Conservation (phyloP, 2,329 filamentous ascomycete species). For the Colletotrichum tabaci region DNA sequence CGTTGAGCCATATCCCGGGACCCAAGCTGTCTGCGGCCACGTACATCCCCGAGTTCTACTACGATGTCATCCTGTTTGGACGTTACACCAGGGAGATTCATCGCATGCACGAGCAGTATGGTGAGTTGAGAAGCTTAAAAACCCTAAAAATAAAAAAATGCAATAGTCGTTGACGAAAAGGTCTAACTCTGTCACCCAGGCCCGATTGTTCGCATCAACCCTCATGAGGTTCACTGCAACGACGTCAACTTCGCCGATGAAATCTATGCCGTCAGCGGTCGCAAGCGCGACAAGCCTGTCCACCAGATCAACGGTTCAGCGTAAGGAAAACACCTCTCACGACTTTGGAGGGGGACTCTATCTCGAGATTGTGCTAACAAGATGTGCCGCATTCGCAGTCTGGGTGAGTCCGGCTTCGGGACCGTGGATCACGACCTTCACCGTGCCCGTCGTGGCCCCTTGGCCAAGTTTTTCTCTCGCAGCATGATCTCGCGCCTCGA, state of each 20-base stretch:
- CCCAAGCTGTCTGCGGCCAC: slow-evolving; percentile 54
- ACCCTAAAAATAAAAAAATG: too few relatives aligned
- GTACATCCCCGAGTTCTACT: slow-evolving; percentile 56
- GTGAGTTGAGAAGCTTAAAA: slow-evolving; percentile 40
- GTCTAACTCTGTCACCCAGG: slow-evolving; percentile 43
- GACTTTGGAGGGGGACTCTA: too few relatives aligned
- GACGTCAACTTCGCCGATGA: slow-evolving; percentile 55
- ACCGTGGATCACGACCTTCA: slow-evolving; percentile 49
- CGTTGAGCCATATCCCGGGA: slow-evolving; percentile 55
- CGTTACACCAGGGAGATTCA: slow-evolving; percentile 53
- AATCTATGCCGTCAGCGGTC: slow-evolving; percentile 51
- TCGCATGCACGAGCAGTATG: slow-evolving; percentile 56
- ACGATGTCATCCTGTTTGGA: slow-evolving; percentile 54
- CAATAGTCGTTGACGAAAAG: neutral
- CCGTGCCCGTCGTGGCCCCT: slow-evolving; percentile 46
- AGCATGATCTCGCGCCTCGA: slow-evolving; percentile 51
- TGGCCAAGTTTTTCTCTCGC: slow-evolving; percentile 52
- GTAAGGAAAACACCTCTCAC: slow-evolving; percentile 7
- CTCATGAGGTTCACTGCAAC: slow-evolving; percentile 56
- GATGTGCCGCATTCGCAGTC: slow-evolving; percentile 29
- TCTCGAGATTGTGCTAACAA: neutral
- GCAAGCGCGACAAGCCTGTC: slow-evolving; percentile 41
- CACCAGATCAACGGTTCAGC: slow-evolving; percentile 43
- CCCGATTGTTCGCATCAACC: slow-evolving; percentile 57
- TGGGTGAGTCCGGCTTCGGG: slow-evolving; percentile 45